Percentiles rank a stretch among this genome's conserved stretches.
Evolutionary conservation across 1,284 basidiomycete genomes (phyloP).

Genomic region (Apiotrichum sp.): DNA sequence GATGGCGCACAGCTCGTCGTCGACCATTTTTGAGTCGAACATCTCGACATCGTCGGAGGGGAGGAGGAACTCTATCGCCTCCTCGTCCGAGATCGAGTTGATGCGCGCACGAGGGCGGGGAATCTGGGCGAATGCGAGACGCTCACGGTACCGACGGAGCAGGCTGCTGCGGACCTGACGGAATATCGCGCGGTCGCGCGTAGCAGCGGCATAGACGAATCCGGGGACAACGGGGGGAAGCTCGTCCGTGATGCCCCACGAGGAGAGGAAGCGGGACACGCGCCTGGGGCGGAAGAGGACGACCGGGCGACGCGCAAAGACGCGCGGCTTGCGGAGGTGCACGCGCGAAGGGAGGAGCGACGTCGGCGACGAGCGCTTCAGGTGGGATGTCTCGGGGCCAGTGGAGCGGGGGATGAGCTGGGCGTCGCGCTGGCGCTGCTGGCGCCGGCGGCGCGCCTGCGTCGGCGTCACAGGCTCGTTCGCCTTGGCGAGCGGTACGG

Average conservation of each 20-base stretch:
- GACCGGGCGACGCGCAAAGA: background rate
- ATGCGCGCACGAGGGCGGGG: background rate
- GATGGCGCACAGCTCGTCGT: background rate
- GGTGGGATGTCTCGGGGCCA: background rate
- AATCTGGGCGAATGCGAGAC: background rate
- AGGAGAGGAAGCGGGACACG: background rate
- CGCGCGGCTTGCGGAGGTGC: background rate
- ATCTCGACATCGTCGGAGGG: constrained; percentile 7
- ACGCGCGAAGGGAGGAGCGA: background rate
- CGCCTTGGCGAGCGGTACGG: background rate
- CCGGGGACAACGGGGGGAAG: background rate
- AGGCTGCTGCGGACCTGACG: constrained; percentile 1
- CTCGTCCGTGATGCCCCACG: background rate
- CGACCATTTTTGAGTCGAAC: constrained; percentile 3
- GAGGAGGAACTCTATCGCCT: constrained; percentile 3
- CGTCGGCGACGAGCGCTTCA: constrained; percentile 2
- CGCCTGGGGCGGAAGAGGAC: background rate
- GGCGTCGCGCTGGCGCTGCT: background rate
- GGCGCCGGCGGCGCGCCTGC: background rate
- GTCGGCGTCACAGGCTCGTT: background rate
- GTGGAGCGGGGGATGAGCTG: background rate
- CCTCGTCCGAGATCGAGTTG: background rate
- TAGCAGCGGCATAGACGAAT: background rate
- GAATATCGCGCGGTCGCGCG: background rate
- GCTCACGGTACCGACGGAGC: constrained; percentile 2